These are phyloP conservation scores for Aspergillus proliferans DNA, from an alignment of 2,329 filamentous ascomycete genomes.

Conservation along the genomic window DNA sequence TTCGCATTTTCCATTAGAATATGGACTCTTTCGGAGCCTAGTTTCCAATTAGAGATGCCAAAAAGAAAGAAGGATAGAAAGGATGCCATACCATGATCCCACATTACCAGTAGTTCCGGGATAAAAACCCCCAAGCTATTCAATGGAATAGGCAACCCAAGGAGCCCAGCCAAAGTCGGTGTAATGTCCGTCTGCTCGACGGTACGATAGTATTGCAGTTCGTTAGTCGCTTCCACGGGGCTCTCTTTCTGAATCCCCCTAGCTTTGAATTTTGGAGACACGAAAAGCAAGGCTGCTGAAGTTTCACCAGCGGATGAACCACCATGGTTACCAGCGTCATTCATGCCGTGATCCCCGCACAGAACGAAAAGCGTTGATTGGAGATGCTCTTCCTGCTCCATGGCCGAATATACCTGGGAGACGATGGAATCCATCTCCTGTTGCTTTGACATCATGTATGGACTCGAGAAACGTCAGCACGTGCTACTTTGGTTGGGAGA, in stretches of 20 bases:
- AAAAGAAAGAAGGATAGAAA: neutral
- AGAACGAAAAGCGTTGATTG: slow-evolving; percentile 74
- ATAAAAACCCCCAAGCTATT: slow-evolving; percentile 91
- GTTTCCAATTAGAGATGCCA: neutral
- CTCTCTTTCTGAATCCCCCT: slow-evolving; percentile 42
- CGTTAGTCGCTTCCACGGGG: slow-evolving; percentile 56
- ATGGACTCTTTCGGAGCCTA: slow-evolving; percentile 52
- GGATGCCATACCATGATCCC: slow-evolving; percentile 53
- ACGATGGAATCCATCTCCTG: slow-evolving; percentile 87
- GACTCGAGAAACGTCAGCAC: slow-evolving; percentile 44
- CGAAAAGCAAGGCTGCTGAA: slow-evolving; percentile 83
- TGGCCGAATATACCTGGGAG: slow-evolving; percentile 65
- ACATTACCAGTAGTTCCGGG: slow-evolving; percentile 69
- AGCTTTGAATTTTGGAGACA: slow-evolving; percentile 70
- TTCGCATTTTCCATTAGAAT: slow-evolving; percentile 71
- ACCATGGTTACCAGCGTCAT: slow-evolving; percentile 93
- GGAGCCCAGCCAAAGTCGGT: slow-evolving; percentile 76
- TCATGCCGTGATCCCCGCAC: slow-evolving; percentile 98
- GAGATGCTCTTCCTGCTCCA: slow-evolving; percentile 65
- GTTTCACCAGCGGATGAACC: slow-evolving; percentile 92
- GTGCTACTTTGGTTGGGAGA: neutral
- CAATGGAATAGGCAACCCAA: slow-evolving; percentile 80
- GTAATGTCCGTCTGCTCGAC: slow-evolving; percentile 95
- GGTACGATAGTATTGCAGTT: slow-evolving; percentile 75
- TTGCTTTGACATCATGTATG: slow-evolving; percentile 90